Evolutionary conservation across 495 filamentous ascomycete genomes (phyloP).

Genomic region (Entonaema liquescens): DNA sequence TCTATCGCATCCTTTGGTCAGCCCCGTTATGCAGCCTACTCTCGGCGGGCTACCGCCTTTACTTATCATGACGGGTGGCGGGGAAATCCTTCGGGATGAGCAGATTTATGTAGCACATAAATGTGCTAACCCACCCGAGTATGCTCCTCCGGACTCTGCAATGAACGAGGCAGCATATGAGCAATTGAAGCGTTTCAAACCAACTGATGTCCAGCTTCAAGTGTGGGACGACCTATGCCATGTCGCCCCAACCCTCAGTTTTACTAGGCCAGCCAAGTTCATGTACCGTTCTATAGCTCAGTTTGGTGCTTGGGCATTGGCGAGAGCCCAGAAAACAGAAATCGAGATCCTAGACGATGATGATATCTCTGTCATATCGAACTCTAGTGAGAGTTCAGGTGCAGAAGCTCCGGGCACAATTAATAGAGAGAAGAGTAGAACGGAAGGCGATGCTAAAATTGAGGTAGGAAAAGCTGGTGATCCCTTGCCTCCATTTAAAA

Average conservation of each 20-base stretch:
- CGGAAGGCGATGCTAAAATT: constrained; percentile 31
- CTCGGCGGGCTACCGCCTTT: constrained; percentile 89
- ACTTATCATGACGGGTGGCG: constrained; percentile 84
- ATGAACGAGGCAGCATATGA: constrained; percentile 69
- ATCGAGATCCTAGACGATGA: constrained; percentile 87
- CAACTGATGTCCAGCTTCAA: constrained; percentile 94
- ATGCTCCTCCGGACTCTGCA: constrained; percentile 71
- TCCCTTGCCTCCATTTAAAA: constrained; percentile 75
- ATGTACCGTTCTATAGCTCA: constrained; percentile 93
- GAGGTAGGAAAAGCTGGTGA: constrained; percentile 83
- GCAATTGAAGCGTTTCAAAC: constrained; percentile 71
- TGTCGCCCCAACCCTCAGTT: constrained; percentile 88
- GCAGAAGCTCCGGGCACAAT: constrained; percentile 48
- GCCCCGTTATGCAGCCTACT: constrained; percentile 83
- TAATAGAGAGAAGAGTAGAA: constrained; percentile 16
- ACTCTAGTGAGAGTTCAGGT: constrained; percentile 61
- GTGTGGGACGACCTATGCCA: constrained; percentile 96
- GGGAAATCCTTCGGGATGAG: constrained; percentile 89
- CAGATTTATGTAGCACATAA: constrained; percentile 96
- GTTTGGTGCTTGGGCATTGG: constrained; percentile 89
- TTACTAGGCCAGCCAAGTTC: constrained; percentile 91
- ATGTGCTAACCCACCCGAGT: constrained; percentile 79
- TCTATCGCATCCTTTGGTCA: constrained; percentile 86
- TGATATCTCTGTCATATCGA: constrained; percentile 75
- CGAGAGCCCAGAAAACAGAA: constrained; percentile 76